Conservation (phyloP, 176 grass and related monocot genomes). For the Triticum urartu region DNA sequence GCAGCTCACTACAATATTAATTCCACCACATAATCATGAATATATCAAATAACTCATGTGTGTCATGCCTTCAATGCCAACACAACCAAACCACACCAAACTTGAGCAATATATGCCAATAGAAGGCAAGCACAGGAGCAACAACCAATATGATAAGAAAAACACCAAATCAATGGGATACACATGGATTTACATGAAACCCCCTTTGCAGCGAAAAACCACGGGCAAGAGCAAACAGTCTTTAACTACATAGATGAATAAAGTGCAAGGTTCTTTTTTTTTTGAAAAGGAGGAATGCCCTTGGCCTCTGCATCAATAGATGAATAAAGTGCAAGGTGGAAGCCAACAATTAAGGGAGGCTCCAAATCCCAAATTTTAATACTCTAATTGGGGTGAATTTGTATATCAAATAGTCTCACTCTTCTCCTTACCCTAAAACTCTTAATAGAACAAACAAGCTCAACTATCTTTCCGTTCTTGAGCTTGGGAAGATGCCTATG, state of each 20-base stretch:
- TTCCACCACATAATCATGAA: background rate
- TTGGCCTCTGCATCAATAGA: no score
- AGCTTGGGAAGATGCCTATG: background rate
- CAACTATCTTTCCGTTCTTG: background rate
- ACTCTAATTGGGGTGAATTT: background rate
- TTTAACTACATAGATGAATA: no score
- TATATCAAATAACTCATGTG: background rate
- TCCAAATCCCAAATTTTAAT: no score
- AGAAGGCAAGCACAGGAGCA: background rate
- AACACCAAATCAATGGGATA: background rate
- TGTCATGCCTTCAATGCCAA: background rate
- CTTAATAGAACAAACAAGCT: background rate
- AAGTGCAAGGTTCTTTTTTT: no score
- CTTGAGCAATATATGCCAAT: background rate
- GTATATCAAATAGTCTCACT: background rate
- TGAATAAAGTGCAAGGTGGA: background rate
- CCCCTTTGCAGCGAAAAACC: background rate
- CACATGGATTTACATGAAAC: background rate
- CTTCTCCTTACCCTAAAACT: background rate
- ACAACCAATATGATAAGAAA: no score
- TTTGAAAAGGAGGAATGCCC: no score
- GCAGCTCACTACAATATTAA: background rate
- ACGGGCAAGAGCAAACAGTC: no score
- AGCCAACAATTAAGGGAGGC: background rate
- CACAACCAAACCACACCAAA: background rate